Evolutionary conservation across 2,329 filamentous ascomycete species (phyloP).

Genomic region (Seiridium unicorne): DNA sequence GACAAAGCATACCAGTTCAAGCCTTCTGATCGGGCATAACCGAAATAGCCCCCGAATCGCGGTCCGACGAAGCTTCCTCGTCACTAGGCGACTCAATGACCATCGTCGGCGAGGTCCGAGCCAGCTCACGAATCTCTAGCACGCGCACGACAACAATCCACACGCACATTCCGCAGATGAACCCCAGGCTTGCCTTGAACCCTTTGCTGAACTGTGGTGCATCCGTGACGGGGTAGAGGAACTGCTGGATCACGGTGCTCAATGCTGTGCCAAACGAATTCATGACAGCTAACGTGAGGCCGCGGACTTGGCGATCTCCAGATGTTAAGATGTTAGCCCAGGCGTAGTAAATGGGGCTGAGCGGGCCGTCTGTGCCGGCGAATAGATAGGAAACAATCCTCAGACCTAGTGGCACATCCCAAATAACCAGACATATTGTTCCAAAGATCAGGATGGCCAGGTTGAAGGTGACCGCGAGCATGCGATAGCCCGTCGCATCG

Average conservation of each 20-base stretch:
- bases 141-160: slow-evolving; percentile 20
- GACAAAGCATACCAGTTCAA: no score
- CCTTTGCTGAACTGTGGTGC: slow-evolving; percentile 27
- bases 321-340: slow-evolving; percentile 34
- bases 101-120: background rate
- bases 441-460: slow-evolving; percentile 27
- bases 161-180: slow-evolving; percentile 21
- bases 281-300: slow-evolving; percentile 32
- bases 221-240: slow-evolving; percentile 29
- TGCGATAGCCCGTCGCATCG: slow-evolving; percentile 29
- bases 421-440: slow-evolving; percentile 27
- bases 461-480: slow-evolving; percentile 29
- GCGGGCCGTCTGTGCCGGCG: slow-evolving; percentile 31
- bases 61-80: background rate
- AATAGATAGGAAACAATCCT: slow-evolving; percentile 32
- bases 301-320: slow-evolving; percentile 31
- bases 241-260: slow-evolving; percentile 29
- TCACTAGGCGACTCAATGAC: background rate
- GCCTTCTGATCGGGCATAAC: background rate
- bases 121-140: slow-evolving; percentile 12
- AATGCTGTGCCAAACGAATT: slow-evolving; percentile 30
- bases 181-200: slow-evolving; percentile 26
- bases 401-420: slow-evolving; percentile 30
- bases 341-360: slow-evolving; percentile 31
- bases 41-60: background rate